A percentile compares a stretch with the other conserved stretches of the same genome.
Evolutionary conservation across 1,284 basidiomycete genomes (phyloP).

Genomic region (Tylopilus sp.): DNA sequence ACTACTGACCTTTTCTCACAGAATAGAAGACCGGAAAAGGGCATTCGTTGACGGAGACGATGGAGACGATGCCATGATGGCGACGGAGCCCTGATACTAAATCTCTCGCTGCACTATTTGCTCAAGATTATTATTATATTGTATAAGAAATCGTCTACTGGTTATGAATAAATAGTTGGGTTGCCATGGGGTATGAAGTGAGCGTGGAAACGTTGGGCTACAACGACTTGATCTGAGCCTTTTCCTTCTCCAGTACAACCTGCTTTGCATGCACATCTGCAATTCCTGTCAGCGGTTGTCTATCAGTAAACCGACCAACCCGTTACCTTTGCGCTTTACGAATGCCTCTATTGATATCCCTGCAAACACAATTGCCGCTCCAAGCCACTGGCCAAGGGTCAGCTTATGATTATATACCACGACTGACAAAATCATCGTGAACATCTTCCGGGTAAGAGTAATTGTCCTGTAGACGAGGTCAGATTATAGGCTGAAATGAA

Average conservation of each 20-base stretch:
- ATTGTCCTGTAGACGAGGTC: conserved; percentile 71
- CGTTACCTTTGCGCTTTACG: conserved; percentile 84
- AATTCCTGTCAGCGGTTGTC: conserved; percentile 8
- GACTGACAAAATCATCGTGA: conserved; percentile 98
- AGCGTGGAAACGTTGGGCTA: conserved; percentile 1
- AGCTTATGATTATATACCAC: conserved; percentile 93
- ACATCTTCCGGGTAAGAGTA: conserved; percentile 97
- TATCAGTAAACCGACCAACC: conserved; percentile 5
- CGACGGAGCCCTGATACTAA: conserved; percentile 38
- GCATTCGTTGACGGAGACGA: conserved; percentile 46
- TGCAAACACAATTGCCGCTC: conserved; percentile 90
- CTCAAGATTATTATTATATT: conserved; percentile 36
- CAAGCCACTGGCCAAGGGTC: conserved; percentile 90
- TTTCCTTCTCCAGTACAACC: conserved; percentile 84
- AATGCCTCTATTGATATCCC: conserved; percentile 95
- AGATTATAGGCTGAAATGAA: conserved; percentile 10
- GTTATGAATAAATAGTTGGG: conserved; percentile 27
- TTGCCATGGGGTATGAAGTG: conserved; percentile 29
- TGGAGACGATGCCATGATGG: conserved; percentile 42
- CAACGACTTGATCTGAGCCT: conserved; percentile 81
- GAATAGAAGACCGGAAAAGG: conserved; percentile 66
- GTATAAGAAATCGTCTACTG: conserved; percentile 33
- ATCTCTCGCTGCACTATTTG: conserved; percentile 6
- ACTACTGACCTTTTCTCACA: conserved; percentile 31
- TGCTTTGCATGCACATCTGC: conserved; percentile 84